Evolutionary conservation across 2,329 filamentous ascomycete genomes (phyloP), one percentile per base, ranked within the genome.

Genomic region (Botrytis pseudocinerea): DNA sequence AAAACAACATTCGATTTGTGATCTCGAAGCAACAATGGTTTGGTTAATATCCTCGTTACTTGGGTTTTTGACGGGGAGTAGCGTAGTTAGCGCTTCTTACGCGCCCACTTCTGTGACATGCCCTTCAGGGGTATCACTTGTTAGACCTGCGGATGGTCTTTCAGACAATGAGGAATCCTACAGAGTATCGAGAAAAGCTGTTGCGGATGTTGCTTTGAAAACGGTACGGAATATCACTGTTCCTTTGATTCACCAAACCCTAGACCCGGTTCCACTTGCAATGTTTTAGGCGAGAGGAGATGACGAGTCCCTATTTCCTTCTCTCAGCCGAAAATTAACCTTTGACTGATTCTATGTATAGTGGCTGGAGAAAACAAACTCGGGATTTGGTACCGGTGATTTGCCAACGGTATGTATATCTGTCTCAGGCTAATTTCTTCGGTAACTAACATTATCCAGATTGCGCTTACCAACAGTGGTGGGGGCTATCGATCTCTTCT

Each of bases 81-180:
- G 60, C 25, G 25, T 69, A 4, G 44, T 40, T 18, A n/a, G 71
- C 8, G 74, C 72, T 35, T 46, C 60, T 25, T 84, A 84, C 73
- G 80, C 79, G 42, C 84, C 84, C 25, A 73, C 80, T 9, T 63
- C 77, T 8, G 80, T 77, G 40, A 70, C 77, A n/a, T 85, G 84
- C 74, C 83, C 84, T n/a, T 78, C 76, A 60, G 62, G 65, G 10
- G 79, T 74, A 28, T 74, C 80, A 44, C 79, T 85, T 12, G 80
- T 85, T 22, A 80, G 84, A 65, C 70, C 77, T 73, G 83, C 83
- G 22, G 77, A 73, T 28, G 80, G 80, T 25, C 74, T 85, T 28
- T 82, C 79, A 20, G 71, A 81, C 8, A 76, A 80, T 8, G 84
- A 85, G 74, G 77, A 81, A 22, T 74, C 73, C n/a, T 85, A 84